A percentile compares a stretch with the other conserved stretches of the same genome.
These are phyloP conservation scores for Trametes villosa DNA, from an alignment of 768 basidiomycete species.

Conservation along the genomic window DNA sequence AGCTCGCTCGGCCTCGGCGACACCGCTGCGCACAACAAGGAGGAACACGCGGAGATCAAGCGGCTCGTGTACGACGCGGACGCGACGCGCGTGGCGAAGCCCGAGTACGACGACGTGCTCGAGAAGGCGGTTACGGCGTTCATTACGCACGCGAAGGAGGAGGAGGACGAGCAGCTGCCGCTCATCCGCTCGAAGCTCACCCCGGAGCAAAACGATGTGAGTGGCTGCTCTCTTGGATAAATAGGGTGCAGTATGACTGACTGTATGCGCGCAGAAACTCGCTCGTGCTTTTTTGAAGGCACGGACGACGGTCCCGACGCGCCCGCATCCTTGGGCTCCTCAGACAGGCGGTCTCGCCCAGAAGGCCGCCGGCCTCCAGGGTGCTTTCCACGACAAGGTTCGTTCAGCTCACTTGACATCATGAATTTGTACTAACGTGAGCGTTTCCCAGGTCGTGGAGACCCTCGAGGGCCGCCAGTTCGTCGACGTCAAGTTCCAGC, in stretches of 20 bases:
- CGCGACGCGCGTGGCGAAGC: constrained; percentile 7
- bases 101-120: constrained; percentile 26
- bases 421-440: not conserved
- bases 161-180: constrained; percentile 26
- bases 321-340: constrained; percentile 28
- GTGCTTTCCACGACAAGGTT: constrained; percentile 26
- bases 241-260: not conserved
- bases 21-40: constrained; percentile 27
- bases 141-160: constrained; percentile 26
- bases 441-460: constrained; percentile 20
- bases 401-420: too few species aligned
- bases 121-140: constrained; percentile 21
- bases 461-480: constrained; percentile 24
- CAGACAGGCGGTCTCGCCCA: constrained; percentile 29
- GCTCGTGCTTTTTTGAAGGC: constrained; percentile 27
- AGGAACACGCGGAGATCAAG: constrained; percentile 30
- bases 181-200: constrained; percentile 11
- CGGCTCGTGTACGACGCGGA: constrained; percentile 26
- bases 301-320: constrained; percentile 26
- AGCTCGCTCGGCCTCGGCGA: constrained; percentile 19
- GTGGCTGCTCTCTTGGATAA: not conserved
- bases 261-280: constrained; percentile 12
- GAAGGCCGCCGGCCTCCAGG: constrained; percentile 27
- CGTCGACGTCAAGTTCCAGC: constrained; percentile 24
- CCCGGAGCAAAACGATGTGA: constrained; percentile 29